These are phyloP conservation scores for Oryza glaberrima DNA, from an alignment of 176 grass and related monocot genomes.

Conservation along the genomic window DNA sequence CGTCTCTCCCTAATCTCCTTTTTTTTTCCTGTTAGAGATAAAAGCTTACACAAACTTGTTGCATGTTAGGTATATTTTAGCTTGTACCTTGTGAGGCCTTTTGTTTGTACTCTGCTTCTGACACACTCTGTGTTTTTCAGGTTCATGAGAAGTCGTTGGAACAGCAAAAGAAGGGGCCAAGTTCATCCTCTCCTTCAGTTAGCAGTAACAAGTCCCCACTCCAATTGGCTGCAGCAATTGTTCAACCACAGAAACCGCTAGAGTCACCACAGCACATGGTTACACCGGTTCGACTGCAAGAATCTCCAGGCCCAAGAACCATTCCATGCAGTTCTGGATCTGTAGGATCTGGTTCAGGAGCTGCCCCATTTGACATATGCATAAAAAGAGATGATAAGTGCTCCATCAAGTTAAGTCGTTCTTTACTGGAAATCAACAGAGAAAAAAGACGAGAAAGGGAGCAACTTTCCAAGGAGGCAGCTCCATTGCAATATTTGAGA, in stretches of 20 bases:
- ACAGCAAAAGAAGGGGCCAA: neutral
- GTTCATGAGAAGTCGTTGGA: neutral
- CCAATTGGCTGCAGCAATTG: conserved; percentile 8
- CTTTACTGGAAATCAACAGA: conserved; percentile 39
- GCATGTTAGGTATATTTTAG: neutral
- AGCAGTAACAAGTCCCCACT: neutral
- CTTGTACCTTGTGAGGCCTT: neutral
- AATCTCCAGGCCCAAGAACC: conserved; percentile 11
- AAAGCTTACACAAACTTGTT: neutral
- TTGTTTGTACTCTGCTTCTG: neutral
- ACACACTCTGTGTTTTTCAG: neutral
- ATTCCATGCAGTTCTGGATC: conserved; percentile 12
- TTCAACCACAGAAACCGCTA: conserved; percentile 1
- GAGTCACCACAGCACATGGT: neutral
- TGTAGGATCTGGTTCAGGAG: conserved; percentile 29
- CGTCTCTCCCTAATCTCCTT: no score
- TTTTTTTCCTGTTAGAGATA: neutral
- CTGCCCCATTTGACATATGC: conserved; percentile 52
- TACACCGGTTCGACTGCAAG: neutral
- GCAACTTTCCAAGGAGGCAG: conserved; percentile 2
- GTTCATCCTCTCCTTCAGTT: conserved; percentile 10
- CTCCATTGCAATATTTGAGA: conserved; percentile 34
- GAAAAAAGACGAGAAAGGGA: conserved; percentile 32
- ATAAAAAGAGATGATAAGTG: neutral
- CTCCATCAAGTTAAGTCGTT: neutral